Conservation (phyloP, 306 rosid species). For the Trichosanthes truncata region DNA sequence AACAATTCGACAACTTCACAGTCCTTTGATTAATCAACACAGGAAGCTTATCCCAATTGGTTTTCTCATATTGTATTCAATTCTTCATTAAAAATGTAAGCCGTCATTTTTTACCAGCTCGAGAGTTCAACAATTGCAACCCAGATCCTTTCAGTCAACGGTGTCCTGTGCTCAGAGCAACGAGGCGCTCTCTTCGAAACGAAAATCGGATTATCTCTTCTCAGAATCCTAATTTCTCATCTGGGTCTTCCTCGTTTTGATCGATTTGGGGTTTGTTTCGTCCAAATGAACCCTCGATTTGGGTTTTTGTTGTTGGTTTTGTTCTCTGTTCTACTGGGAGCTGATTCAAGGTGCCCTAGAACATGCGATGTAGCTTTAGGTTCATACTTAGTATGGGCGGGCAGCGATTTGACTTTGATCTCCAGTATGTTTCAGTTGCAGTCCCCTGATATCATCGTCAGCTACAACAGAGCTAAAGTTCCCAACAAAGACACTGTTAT, state of each 20-base stretch:
- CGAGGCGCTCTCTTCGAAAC: neutral
- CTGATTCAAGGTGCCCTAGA: conserved; percentile 37
- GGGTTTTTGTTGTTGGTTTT: conserved; percentile 20
- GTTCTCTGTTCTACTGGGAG: conserved; percentile 13
- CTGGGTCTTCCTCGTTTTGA: conserved; percentile 5
- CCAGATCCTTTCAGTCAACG: conserved; percentile 1
- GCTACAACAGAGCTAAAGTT: conserved; percentile 22
- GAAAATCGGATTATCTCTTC: neutral
- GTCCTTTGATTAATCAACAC: neutral
- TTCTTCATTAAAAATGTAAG: neutral
- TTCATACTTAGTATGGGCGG: conserved; percentile 24
- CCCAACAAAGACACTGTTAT: neutral
- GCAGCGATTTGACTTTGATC: neutral
- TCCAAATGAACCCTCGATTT: conserved; percentile 32
- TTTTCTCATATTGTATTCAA: neutral
- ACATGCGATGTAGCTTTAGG: conserved; percentile 58
- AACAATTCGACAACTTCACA: neutral
- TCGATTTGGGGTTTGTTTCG: neutral
- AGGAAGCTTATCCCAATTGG: neutral
- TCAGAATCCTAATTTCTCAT: neutral
- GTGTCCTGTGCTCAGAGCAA: neutral
- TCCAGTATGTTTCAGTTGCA: neutral
- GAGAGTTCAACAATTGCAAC: neutral
- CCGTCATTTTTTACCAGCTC: neutral
- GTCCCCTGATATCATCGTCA: neutral